A percentile compares a stretch with the other conserved stretches of the same genome.
These are phyloP conservation scores for Ceratocystis huliohia DNA, from an alignment of 2,329 filamentous ascomycete species.

Conservation along the genomic window DNA sequence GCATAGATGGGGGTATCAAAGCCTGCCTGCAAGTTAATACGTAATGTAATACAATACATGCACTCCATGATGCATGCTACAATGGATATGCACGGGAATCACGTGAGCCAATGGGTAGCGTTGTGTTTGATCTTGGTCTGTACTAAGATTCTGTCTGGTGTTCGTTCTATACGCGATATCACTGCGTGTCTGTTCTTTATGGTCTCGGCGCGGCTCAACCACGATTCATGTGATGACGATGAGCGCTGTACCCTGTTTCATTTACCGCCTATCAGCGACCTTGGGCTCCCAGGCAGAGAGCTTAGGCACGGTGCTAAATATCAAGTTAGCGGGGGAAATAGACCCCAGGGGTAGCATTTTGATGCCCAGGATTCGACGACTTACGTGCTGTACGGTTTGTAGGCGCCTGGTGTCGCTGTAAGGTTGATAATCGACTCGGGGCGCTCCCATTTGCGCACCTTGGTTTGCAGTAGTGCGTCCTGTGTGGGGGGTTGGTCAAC, in stretches of 20 bases:
- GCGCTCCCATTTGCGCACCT: conserved; percentile 63
- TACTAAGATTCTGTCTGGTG: neutral
- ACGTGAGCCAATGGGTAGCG: too few species aligned
- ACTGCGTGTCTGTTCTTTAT: conserved; percentile 14
- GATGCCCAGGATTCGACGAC: conserved; percentile 30
- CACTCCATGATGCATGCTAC: neutral
- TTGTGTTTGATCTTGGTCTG: neutral
- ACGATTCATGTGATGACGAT: neutral
- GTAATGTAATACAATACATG: neutral
- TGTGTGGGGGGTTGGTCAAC: conserved; percentile 73
- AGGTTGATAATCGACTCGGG: conserved; percentile 57
- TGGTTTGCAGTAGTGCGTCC: conserved; percentile 58
- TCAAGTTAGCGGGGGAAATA: conserved; percentile 2
- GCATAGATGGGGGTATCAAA: neutral
- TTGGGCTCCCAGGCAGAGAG: conserved; percentile 40
- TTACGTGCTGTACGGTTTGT: conserved; percentile 90
- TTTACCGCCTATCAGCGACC: conserved; percentile 24
- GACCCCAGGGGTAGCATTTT: too few species aligned
- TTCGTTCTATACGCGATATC: conserved; percentile 6
- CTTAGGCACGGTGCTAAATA: conserved; percentile 40
- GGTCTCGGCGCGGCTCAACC: neutral
- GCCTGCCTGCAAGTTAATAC: neutral
- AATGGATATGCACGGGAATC: neutral
- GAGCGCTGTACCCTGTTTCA: neutral
- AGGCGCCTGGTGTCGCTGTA: conserved; percentile 66